A percentile compares a stretch with the other conserved stretches of the same genome.
Evolutionary conservation across 2,329 filamentous ascomycete species (phyloP).

Genomic region (Aspergillus pseudoviridinutans): DNA sequence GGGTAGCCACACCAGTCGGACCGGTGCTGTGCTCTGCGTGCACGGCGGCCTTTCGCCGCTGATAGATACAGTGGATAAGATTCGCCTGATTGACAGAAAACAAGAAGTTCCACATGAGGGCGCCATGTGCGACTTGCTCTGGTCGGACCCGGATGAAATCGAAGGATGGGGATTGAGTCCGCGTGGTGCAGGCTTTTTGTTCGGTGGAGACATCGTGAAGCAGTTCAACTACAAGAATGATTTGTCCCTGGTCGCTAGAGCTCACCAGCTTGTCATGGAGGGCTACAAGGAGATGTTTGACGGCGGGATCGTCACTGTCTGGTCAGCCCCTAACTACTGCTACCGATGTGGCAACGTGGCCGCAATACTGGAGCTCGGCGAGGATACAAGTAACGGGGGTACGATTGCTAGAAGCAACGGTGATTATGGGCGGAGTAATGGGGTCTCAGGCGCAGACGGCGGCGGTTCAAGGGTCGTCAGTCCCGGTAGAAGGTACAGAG

Average conservation of each 20-base stretch:
- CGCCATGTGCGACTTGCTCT: conserved; percentile 96
- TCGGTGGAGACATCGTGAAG: conserved; percentile 92
- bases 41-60: conserved; percentile 90
- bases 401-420: conserved; percentile 62
- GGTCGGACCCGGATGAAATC: conserved; percentile 94
- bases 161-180: conserved; percentile 95
- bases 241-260: conserved; percentile 83
- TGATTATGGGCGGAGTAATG: conserved; percentile 41
- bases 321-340: conserved; percentile 96
- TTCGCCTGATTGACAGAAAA: conserved; percentile 88
- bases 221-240: conserved; percentile 94
- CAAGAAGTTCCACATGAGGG: conserved; percentile 98
- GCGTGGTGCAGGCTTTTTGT: conserved; percentile 90
- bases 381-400: conserved; percentile 73
- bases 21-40: conserved; percentile 87
- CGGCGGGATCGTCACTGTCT: conserved; percentile 93
- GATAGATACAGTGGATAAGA: conserved; percentile 92
- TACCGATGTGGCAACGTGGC: conserved; percentile 95
- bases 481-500: conserved; percentile 83
- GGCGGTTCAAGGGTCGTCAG: conserved; percentile 52
- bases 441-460: conserved; percentile 49
- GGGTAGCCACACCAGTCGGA: conserved; percentile 50
- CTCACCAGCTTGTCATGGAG: conserved; percentile 98
- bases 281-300: conserved; percentile 99
- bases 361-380: conserved; percentile 85